Evolutionary conservation across 495 filamentous ascomycete genomes (phyloP).

Genomic region (Aspergillus panamensis): DNA sequence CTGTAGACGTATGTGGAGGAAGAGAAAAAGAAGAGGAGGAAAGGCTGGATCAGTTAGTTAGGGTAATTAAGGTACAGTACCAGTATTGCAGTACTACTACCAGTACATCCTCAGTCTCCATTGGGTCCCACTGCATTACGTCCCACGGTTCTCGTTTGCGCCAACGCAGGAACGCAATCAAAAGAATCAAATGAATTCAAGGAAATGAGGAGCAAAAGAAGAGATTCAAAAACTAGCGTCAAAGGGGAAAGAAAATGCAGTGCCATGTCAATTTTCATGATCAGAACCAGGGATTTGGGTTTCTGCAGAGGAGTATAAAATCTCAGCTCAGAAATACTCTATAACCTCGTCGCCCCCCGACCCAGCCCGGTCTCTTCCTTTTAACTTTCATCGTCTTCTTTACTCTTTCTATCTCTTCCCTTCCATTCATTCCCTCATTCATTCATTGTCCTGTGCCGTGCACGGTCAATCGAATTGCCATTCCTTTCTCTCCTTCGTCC

Average conservation of each 20-base stretch:
- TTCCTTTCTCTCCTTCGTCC: too few relatives aligned
- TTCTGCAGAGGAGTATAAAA: not conserved
- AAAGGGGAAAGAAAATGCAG: not conserved
- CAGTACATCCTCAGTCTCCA: too few relatives aligned
- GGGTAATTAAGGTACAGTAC: not conserved
- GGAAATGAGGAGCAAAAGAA: not conserved
- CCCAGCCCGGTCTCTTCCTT: not conserved
- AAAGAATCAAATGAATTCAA: not conserved
- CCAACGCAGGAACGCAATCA: not conserved
- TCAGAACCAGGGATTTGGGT: not conserved
- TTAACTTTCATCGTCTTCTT: conserved; percentile 6
- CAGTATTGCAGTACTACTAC: too few relatives aligned
- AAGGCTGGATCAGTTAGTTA: not conserved
- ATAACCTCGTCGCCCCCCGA: conserved; percentile 2
- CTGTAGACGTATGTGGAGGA: too few relatives aligned
- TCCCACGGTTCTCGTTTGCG: conserved; percentile 2
- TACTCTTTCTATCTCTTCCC: conserved; percentile 17
- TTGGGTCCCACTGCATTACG: conserved; percentile 7
- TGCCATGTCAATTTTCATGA: not conserved
- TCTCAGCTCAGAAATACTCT: not conserved
- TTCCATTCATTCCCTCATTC: not conserved
- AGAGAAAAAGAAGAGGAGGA: not conserved
- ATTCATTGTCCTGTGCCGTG: conserved; percentile 36
- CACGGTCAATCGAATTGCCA: conserved; percentile 28
- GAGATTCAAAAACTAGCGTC: not conserved